Conservation (phyloP, 164 flowering plant genomes). For the Santalum album region DNA sequence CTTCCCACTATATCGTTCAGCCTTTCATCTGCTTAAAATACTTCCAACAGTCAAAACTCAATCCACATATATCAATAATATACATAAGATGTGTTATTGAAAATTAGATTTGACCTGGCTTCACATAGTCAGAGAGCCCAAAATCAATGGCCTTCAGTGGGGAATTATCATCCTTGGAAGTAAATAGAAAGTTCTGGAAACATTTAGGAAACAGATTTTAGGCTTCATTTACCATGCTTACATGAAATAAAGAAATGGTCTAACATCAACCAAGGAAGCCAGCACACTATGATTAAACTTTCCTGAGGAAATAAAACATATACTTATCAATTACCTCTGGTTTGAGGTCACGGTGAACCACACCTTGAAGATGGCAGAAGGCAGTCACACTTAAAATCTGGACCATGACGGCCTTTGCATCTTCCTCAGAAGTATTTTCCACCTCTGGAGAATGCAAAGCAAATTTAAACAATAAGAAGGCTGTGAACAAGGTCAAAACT, state of each 20-base stretch:
- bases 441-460: constrained; percentile 48
- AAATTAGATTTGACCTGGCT: constrained; percentile 58
- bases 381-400: constrained; percentile 75
- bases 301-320: neutral
- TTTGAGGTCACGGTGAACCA: constrained; percentile 94
- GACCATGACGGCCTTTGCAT: constrained; percentile 81
- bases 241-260: too few relatives aligned
- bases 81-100: neutral
- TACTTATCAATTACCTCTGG: constrained; percentile 62
- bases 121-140: constrained; percentile 94
- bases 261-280: too few relatives aligned
- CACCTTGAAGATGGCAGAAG: constrained; percentile 90
- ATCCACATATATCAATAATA: neutral
- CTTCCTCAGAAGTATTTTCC: constrained; percentile 95
- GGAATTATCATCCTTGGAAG: constrained; percentile 61
- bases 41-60: constrained; percentile 10
- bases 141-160: constrained; percentile 89
- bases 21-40: constrained; percentile 73
- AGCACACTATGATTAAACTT: neutral
- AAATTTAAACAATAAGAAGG: constrained; percentile 5
- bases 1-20: constrained; percentile 96
- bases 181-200: constrained; percentile 81
- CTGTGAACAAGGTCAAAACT: constrained; percentile 4
- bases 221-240: too few relatives aligned
- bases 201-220: too few relatives aligned